Conservation (phyloP, 2,329 filamentous ascomycete species). For the Fusarium udum region DNA sequence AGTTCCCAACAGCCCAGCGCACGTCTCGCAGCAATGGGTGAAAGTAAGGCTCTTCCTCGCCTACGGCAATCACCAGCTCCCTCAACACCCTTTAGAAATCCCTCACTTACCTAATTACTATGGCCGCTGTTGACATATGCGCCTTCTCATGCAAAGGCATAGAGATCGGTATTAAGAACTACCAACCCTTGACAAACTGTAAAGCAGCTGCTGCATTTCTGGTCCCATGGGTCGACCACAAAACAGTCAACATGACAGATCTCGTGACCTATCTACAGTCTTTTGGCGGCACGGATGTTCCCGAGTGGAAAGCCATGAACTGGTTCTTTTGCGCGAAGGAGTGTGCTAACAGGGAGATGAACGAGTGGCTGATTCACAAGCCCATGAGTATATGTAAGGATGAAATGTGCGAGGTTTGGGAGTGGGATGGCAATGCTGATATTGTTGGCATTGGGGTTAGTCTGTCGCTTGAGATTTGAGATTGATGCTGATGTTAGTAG, state of each 20-base stretch:
- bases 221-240: neutral
- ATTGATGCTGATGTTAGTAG: neutral
- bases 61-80: neutral
- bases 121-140: neutral
- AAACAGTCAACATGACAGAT: neutral
- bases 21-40: neutral
- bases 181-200: neutral
- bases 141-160: neutral
- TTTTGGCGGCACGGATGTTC: neutral
- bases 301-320: neutral
- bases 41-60: neutral
- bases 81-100: too few relatives aligned
- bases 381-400: neutral
- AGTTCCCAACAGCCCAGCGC: neutral
- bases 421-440: neutral
- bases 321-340: neutral
- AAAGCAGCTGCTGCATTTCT: neutral
- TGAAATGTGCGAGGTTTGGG: neutral
- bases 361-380: neutral
- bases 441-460: neutral
- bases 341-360: neutral
- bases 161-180: neutral
- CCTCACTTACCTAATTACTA: neutral
- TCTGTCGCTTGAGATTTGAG: fast-evolving
- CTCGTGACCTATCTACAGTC: neutral